These are phyloP conservation scores for Trifolium subterraneum DNA, from an alignment of 306 rosid species.

Conservation along the genomic window DNA sequence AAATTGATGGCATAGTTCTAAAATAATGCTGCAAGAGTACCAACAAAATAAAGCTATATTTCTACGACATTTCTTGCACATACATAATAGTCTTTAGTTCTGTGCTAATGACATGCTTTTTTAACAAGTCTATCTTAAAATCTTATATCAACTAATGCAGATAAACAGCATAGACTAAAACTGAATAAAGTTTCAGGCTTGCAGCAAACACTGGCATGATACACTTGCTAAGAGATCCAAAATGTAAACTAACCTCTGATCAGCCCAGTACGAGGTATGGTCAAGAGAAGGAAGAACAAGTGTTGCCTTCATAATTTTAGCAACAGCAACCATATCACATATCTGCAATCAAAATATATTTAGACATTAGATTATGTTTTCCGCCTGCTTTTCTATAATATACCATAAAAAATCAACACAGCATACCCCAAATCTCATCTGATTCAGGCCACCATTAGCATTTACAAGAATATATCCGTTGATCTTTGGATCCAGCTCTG, in stretches of 20 bases:
- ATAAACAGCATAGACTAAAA: slow-evolving; percentile 21
- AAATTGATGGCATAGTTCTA: slow-evolving; percentile 9
- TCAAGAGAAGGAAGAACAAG: slow-evolving; percentile 98
- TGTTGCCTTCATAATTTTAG: slow-evolving; percentile 86
- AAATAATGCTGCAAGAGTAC: background rate
- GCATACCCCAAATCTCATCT: slow-evolving; percentile 99
- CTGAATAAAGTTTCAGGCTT: slow-evolving; percentile 26
- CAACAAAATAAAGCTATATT: background rate
- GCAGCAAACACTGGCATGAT: slow-evolving; percentile 13
- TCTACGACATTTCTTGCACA: slow-evolving; percentile 19
- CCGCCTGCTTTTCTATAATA: slow-evolving; percentile 17
- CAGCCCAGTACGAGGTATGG: slow-evolving; percentile 97
- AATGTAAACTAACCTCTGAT: slow-evolving; percentile 73
- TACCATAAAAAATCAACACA: slow-evolving; percentile 49
- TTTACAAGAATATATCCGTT: slow-evolving; percentile 87
- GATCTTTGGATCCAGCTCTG: slow-evolving; percentile 73
- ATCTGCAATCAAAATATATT: slow-evolving; percentile 68
- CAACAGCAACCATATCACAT: slow-evolving; percentile 98
- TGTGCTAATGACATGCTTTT: slow-evolving; percentile 32
- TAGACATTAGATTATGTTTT: slow-evolving; percentile 51
- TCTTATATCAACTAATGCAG: slow-evolving; percentile 21
- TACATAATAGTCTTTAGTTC: slow-evolving; percentile 21
- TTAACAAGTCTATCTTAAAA: slow-evolving; percentile 28
- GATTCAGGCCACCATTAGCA: slow-evolving; percentile 99
- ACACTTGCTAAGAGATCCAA: slow-evolving; percentile 7